Evolutionary conservation across 2,329 filamentous ascomycete genomes (phyloP).

Genomic region (Fusarium multiceps): DNA sequence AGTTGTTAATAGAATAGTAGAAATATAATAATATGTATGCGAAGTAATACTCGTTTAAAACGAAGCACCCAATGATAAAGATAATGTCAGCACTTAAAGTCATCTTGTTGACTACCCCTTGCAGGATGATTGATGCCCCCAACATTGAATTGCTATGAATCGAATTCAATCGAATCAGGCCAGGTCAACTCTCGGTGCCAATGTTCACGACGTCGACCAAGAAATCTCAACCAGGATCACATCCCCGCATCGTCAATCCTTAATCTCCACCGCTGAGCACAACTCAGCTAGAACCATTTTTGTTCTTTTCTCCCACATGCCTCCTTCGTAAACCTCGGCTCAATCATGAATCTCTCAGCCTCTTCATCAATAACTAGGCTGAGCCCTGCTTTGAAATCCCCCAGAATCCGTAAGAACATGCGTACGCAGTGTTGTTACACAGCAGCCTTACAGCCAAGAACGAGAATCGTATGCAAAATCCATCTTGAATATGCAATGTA

Average conservation of each 20-base stretch:
- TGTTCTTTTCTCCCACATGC: slow-evolving; percentile 24
- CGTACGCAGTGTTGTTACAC: neutral
- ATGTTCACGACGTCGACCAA: slow-evolving; percentile 34
- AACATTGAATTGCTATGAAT: neutral
- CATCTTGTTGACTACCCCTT: slow-evolving; percentile 12
- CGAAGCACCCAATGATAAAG: neutral
- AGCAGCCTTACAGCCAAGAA: neutral
- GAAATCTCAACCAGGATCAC: slow-evolving; percentile 1
- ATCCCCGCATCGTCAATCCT: slow-evolving; percentile 27
- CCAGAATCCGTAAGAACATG: neutral
- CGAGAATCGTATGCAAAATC: neutral
- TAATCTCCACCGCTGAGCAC: slow-evolving; percentile 25
- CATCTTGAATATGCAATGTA: slow-evolving; percentile 27
- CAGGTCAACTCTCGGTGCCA: neutral
- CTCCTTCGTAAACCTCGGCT: slow-evolving; percentile 30
- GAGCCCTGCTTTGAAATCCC: neutral
- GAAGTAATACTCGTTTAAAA: neutral
- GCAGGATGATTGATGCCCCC: slow-evolving; percentile 1
- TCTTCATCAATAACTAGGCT: neutral
- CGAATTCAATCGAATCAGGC: neutral
- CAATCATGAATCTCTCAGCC: neutral
- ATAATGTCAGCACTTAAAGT: neutral
- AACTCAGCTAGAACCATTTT: slow-evolving; percentile 2
- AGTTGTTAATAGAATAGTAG: neutral
- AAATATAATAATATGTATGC: neutral